Base-by-base conservation (phyloP, 2,329 filamentous ascomycete genomes). In the Aureobasidium sp. region DNA sequence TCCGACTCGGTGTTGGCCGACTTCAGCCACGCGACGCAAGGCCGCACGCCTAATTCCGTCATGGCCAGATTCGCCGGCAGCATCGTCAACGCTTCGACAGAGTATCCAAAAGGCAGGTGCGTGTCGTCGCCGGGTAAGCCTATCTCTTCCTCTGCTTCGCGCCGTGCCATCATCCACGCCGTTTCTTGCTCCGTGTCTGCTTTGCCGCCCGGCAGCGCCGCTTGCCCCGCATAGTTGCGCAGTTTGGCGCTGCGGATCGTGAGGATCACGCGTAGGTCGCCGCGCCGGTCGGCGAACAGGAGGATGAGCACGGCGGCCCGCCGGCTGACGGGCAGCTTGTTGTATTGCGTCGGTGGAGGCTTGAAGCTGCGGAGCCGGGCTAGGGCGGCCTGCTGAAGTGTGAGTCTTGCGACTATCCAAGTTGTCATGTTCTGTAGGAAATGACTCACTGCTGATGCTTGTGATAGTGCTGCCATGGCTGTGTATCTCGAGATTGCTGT, bases 71-170 rank as follows among this genome's bases (percentile, higher is more conserved):
- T 74, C 3, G 68, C 56, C 19, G 91, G 91, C 2, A 97, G 77
- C 65, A 86, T 80, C 71, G 90, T 94, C 38, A 97, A 80, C 64
- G 93, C 85, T 70, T 96, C 90, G 60, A 97, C 84, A 52, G 78
- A 77, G 71, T 95, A 96, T 1, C 88, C 88, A 11, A 75, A 72
- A 1, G 88, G 88, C 25, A 95, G 77, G 56, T 80, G 79, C 54
- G 67, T 62, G 64, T 90, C 81, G 60, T 83, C 77, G 63, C 84
- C 76, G 1, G 91, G 88, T 2, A 97, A 81, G 1, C 91, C 91
- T 59, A 97, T 95, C 68, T 97, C 91, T 68, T 97, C 91, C 67
- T 80, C 86, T 1, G 91, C 90, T 74, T 97, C 91, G 58, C 91
- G 82, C 19, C 91, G 82, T 7, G 91, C 90, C 48, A 90, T 94